Evolutionary conservation across 495 filamentous ascomycete genomes (phyloP).

Genomic region (Annulohypoxylon stygium): DNA sequence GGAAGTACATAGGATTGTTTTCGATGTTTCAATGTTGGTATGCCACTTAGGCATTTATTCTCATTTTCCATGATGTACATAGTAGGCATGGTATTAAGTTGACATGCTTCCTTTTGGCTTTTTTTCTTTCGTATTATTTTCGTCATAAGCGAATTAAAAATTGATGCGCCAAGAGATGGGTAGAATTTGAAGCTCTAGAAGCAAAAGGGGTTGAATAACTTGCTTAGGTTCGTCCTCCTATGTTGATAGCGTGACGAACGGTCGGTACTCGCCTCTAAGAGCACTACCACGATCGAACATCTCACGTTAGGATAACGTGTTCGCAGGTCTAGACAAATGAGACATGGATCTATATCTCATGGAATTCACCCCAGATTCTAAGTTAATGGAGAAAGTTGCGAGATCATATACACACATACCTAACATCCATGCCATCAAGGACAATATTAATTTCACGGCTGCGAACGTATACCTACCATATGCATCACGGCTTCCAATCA

Average conservation of each 20-base stretch:
- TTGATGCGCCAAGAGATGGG: not conserved
- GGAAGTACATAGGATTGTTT: not conserved
- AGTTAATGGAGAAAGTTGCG: not conserved
- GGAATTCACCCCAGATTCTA: not conserved
- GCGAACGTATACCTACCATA: not conserved
- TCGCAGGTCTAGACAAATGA: not conserved
- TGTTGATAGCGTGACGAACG: constrained; percentile 33
- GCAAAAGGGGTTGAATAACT: constrained; percentile 7
- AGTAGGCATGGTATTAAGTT: not conserved
- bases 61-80: not conserved
- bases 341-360: not conserved
- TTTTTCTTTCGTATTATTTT: not conserved
- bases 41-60: not conserved
- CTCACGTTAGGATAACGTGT: constrained; percentile 9
- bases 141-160: not conserved
- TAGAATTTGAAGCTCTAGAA: constrained; percentile 6
- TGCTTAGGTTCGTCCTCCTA: constrained; percentile 3
- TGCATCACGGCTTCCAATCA: not conserved
- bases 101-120: not conserved
- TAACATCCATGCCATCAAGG: not conserved
- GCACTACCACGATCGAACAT: constrained; percentile 15
- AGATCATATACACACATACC: not conserved
- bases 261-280: constrained; percentile 19
- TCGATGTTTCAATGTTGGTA: not conserved
- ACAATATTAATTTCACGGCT: not conserved